phyloP scores from a whole-genome alignment of 176 grass and related monocot species.

The barley (Hordeum vulgare) region MorexV3_pseudomolecules_assembly NC_058522.1:16546697-16547196 shows the following conservation, averaged over 20 bases:
- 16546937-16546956: neutral
- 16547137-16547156: conserved; percentile 77
- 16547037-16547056: conserved; percentile 73
- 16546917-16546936: neutral
- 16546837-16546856: neutral
- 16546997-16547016: conserved; percentile 71
- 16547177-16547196: conserved; percentile 93
- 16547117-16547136: conserved; percentile 94
- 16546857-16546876: neutral
- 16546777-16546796: neutral
- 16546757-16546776: neutral
- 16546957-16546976: neutral
- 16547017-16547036: conserved; percentile 82
- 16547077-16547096: conserved; percentile 89
- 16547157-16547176: conserved; percentile 65
- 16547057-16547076: conserved; percentile 50
- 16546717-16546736: neutral
- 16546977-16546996: conserved; percentile 19
- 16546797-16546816: neutral
- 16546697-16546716: neutral
- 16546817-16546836: neutral
- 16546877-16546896: neutral
- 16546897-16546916: neutral
- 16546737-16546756: neutral
- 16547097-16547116: conserved; percentile 73